Conservation (phyloP, 2,329 filamentous ascomycete species). For the Alternaria panax region DNA sequence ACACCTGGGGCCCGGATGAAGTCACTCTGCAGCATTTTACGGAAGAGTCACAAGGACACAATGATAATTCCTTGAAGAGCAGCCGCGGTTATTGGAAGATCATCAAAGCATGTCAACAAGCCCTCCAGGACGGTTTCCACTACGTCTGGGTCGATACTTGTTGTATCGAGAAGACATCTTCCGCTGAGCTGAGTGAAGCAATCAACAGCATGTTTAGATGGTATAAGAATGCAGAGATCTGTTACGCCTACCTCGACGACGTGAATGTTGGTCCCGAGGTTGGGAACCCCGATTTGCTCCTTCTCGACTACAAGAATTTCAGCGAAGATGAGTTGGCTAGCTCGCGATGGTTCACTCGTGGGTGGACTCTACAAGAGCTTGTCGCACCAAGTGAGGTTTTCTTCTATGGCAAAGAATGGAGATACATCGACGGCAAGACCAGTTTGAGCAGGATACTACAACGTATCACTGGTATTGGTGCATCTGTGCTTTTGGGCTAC, state of each 20-base stretch:
- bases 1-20: conserved; percentile 25
- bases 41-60: background rate
- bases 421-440: background rate
- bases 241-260: conserved; percentile 1
- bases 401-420: background rate
- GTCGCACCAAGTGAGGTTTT: background rate
- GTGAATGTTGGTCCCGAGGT: background rate
- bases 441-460: background rate
- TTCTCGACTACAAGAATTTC: background rate
- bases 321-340: background rate
- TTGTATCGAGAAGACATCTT: conserved; percentile 13
- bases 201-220: conserved; percentile 10
- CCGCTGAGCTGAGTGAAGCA: conserved; percentile 9
- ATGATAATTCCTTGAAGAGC: background rate
- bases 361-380: conserved; percentile 5
- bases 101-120: conserved; percentile 9
- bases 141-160: conserved; percentile 29
- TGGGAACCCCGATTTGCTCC: too few relatives aligned
- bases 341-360: background rate
- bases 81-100: conserved; percentile 14
- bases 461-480: background rate
- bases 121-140: conserved; percentile 3
- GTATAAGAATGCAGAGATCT: background rate
- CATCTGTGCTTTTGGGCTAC: background rate
- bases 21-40: conserved; percentile 22